phyloP scores from a whole-genome alignment of 495 filamentous ascomycete species.

The Cudoniella acicularis region DNA sequence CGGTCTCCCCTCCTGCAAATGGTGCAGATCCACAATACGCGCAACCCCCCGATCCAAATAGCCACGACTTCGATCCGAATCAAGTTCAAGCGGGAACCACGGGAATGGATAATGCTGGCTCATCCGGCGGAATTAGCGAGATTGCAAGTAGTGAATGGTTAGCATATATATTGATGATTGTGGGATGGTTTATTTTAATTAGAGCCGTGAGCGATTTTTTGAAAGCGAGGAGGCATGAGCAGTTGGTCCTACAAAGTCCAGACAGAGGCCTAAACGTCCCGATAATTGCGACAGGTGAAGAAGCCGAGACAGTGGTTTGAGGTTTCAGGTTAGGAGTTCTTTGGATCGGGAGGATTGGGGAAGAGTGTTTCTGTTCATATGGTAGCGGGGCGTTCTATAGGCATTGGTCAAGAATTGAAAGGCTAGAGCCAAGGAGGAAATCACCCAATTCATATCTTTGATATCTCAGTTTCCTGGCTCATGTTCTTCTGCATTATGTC shows the following conservation, averaged over 20 bases:
- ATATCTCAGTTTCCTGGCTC: too few relatives aligned
- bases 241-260: constrained; percentile 88
- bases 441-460: not conserved
- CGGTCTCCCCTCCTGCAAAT: constrained; percentile 43
- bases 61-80: constrained; percentile 80
- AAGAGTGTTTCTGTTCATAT: not conserved
- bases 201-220: constrained; percentile 85
- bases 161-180: constrained; percentile 93
- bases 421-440: not conserved
- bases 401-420: not conserved
- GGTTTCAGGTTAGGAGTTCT: not conserved
- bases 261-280: constrained; percentile 83
- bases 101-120: constrained; percentile 27
- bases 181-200: constrained; percentile 97
- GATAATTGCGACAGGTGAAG: constrained; percentile 84
- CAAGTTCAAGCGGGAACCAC: constrained; percentile 38
- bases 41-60: constrained; percentile 79
- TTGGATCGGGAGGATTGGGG: constrained; percentile 1
- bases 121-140: constrained; percentile 38
- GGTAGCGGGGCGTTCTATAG: not conserved
- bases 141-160: constrained; percentile 78
- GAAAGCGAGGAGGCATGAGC: constrained; percentile 81
- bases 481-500: too few relatives aligned
- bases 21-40: constrained; percentile 45
- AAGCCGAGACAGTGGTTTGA: constrained; percentile 76